Percentiles rank a stretch among this genome's conserved stretches.
Evolutionary conservation across 225 moss, liverwort and hornwort genomes (phyloP).

Genomic region (Straminergon stramineum): DNA sequence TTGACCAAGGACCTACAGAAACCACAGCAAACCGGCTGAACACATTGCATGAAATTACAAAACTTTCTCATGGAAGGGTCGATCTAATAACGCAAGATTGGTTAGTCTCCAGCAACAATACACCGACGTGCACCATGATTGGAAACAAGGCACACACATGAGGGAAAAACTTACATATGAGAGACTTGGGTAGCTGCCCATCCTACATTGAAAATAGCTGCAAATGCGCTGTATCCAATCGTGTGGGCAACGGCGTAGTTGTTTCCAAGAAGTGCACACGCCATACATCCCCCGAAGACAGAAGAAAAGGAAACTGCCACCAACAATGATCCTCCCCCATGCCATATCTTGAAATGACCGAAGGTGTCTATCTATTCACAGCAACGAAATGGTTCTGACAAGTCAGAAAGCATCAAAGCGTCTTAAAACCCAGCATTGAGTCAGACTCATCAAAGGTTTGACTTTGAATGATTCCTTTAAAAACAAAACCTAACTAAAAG

Average conservation of each 20-base stretch:
- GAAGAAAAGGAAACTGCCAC: conserved; percentile 94
- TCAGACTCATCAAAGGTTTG: not conserved
- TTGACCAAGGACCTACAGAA: conserved; percentile 81
- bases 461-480: not conserved
- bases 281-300: conserved; percentile 82
- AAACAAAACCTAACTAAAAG: not conserved
- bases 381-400: not conserved
- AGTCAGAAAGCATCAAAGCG: not conserved
- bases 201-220: conserved; percentile 90
- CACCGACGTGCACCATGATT: not conserved
- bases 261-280: conserved; percentile 66
- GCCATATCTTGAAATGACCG: conserved; percentile 92
- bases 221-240: conserved; percentile 76
- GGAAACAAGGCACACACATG: not conserved
- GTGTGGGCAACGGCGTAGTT: conserved; percentile 40
- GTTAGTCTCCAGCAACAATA: not conserved
- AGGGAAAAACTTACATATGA: conserved; percentile 56
- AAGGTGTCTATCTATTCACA: conserved; percentile 75
- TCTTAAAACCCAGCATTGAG: not conserved
- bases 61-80: not conserved
- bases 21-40: not conserved
- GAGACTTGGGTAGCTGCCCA: conserved; percentile 99
- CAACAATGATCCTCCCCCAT: conserved; percentile 74
- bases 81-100: not conserved
- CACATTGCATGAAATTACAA: not conserved